Base-by-base conservation (phyloP, 2,329 filamentous ascomycete species). In the Neopestalotiopsis sp. region DNA sequence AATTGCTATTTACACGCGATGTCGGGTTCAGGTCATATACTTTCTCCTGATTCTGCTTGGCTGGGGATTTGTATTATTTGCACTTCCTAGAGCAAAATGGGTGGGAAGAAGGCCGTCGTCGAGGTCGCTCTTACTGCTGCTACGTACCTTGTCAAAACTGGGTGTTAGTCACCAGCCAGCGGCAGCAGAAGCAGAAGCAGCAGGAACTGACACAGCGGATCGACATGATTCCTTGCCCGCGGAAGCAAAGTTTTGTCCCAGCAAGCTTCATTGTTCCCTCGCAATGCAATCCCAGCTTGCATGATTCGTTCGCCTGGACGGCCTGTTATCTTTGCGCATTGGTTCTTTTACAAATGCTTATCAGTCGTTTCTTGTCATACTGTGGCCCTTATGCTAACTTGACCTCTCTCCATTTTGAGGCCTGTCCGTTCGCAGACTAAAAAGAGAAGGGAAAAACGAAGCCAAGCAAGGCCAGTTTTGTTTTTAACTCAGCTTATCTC, bases 351-450 rank as follows among this genome's bases (percentile, higher is more conserved):
- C 60, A 38, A 38, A 40, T 20, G n/a, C 65, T 67, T 67, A 67
- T 67, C 65, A 67, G 24, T 42, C 24, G 45, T 12, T 40, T 24
- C 57, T 17, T 45, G 56, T 67, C 58, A 67, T 67, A 28, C 52
- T 60, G 38, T n/a, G 38, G 52, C 56, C 40, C 30, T n/a, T 32
- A 28, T 34, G 42, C 63, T 45, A 59, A 38, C 14, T 56, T 20
- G 24, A 24, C 56, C 65, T 59, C 30, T 59, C 49, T 30, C 32
- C 65, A 59, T 45, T 40, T 34, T 28, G n/a, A 49, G 38, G 45
- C 64, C 49, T 38, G 40, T 30, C 65, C 65, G 56, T 60, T 45
- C 65, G 65, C 38, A 59, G 63, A 49, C 63, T 65, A 65, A 30
- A 28, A 24, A 24, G 32, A 34, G 34, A 38, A 38, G 34, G 34